Evolutionary conservation across 768 basidiomycete genomes (phyloP).

Genomic region (Pleurotus pulmonarius): DNA sequence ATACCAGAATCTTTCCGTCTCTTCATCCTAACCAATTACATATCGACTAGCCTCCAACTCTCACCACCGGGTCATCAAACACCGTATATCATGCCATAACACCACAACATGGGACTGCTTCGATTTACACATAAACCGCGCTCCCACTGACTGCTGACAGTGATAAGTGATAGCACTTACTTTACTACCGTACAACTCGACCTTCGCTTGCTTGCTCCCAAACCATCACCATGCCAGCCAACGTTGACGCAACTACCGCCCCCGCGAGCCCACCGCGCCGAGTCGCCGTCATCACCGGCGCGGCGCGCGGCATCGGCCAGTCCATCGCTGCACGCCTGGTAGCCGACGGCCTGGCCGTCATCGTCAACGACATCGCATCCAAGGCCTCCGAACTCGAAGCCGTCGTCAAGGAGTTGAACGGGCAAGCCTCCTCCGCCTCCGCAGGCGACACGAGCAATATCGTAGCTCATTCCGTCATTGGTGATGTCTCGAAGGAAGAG

Average conservation of each 20-base stretch:
- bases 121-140: too few species aligned
- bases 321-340: conserved; percentile 39
- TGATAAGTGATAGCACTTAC: conserved; percentile 24
- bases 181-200: not conserved
- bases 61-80: too few species aligned
- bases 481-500: conserved; percentile 1
- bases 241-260: not conserved
- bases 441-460: not conserved
- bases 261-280: conserved; percentile 11
- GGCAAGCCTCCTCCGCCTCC: conserved; percentile 7
- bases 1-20: too few species aligned
- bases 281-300: conserved; percentile 32
- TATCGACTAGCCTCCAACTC: too few species aligned
- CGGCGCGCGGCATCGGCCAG: conserved; percentile 38
- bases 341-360: conserved; percentile 35
- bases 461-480: not conserved
- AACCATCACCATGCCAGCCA: not conserved
- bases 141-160: too few species aligned
- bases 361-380: conserved; percentile 31
- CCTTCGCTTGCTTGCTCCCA: not conserved
- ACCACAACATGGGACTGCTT: too few species aligned
- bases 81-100: too few species aligned
- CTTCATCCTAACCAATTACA: too few species aligned
- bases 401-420: conserved; percentile 21
- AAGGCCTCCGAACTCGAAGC: conserved; percentile 20